Evolutionary conservation across 345 rosid species (phyloP).

Genomic region (Moricandia moricandioides): DNA sequence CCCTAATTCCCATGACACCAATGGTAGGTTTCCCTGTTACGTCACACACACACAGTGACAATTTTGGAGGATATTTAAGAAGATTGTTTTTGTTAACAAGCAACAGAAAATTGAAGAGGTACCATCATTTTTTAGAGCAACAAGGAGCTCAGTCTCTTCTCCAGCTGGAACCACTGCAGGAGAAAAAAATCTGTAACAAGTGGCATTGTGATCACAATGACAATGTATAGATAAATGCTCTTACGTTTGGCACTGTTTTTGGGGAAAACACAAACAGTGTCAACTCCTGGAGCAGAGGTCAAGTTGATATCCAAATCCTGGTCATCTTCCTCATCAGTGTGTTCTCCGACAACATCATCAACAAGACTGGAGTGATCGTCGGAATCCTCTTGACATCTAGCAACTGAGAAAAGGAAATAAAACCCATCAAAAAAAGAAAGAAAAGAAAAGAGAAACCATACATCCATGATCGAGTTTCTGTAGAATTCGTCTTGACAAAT

Average conservation of each 20-base stretch:
- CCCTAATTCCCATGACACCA: conserved; percentile 77
- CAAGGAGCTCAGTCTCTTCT: conserved; percentile 81
- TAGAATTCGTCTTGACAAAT: too few species aligned
- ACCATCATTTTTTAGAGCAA: conserved; percentile 90
- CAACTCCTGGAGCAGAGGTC: conserved; percentile 69
- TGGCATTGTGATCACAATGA: not conserved
- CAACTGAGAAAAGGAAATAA: conserved; percentile 46
- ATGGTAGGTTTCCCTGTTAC: conserved; percentile 59
- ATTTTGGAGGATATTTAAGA: conserved; percentile 3
- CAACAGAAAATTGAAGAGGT: conserved; percentile 8
- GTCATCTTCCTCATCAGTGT: conserved; percentile 56
- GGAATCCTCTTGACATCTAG: conserved; percentile 56
- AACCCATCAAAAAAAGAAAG: not conserved
- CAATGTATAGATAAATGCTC: not conserved
- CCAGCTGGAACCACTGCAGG: conserved; percentile 81
- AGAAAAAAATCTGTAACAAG: not conserved
- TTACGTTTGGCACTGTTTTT: conserved; percentile 72
- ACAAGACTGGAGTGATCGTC: conserved; percentile 50
- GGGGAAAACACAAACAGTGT: conserved; percentile 72
- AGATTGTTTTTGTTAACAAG: not conserved
- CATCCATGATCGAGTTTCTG: too few species aligned
- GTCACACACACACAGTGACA: not conserved
- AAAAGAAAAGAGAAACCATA: too few species aligned
- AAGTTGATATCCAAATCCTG: conserved; percentile 58
- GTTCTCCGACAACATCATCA: conserved; percentile 36